Percentiles rank a stretch among this genome's conserved stretches.
Evolutionary conservation across 83 land plant genomes (phyloP).

Genomic region (Picea mariana): DNA sequence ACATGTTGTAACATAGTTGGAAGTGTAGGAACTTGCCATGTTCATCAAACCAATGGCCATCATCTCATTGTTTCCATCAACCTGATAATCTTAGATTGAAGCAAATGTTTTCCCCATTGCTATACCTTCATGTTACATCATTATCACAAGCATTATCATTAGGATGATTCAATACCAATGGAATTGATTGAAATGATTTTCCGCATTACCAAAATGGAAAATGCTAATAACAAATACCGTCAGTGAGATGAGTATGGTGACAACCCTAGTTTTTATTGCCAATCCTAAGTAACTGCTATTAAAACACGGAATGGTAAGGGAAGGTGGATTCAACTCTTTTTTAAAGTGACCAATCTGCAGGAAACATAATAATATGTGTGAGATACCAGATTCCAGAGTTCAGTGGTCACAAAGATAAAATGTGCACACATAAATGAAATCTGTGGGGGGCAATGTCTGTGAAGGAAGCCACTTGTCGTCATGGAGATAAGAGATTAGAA

Average conservation of each 20-base stretch:
- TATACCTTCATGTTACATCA: conserved; percentile 61
- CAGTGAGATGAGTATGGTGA: conserved; percentile 65
- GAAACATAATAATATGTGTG: no score
- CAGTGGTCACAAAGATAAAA: no score
- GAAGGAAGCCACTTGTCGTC: no score
- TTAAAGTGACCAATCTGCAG: conserved; percentile 41
- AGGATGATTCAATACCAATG: neutral
- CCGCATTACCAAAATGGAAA: neutral
- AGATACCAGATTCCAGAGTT: no score
- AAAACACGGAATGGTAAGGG: conserved; percentile 44
- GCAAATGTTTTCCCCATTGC: conserved; percentile 92
- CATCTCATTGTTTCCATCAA: conserved; percentile 26
- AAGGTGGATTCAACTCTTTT: conserved; percentile 48
- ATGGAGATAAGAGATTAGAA: neutral
- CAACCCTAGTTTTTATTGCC: conserved; percentile 51
- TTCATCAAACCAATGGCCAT: no score
- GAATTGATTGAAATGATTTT: conserved; percentile 11
- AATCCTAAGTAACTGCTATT: neutral
- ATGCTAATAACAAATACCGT: conserved; percentile 30
- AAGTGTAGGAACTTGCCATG: no score
- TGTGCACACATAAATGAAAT: no score
- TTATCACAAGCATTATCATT: neutral
- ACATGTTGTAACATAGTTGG: no score
- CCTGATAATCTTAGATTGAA: conserved; percentile 66
- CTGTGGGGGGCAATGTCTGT: no score